Percentiles rank a stretch among this genome's conserved stretches.
Evolutionary conservation across 2,329 filamentous ascomycete genomes (phyloP).

Genomic region (Colletotrichum sojae): DNA sequence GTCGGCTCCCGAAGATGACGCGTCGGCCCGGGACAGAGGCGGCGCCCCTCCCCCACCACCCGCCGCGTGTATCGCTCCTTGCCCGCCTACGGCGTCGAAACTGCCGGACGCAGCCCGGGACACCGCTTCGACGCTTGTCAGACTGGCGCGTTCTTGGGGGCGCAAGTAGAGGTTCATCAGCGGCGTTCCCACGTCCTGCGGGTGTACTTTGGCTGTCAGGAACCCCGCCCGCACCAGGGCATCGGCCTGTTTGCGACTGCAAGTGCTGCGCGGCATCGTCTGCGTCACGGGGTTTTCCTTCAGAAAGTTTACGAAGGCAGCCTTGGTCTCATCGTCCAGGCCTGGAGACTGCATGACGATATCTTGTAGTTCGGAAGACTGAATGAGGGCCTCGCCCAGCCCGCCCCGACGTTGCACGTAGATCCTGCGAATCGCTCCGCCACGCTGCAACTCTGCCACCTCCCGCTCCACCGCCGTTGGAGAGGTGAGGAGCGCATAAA

Average conservation of each 20-base stretch:
- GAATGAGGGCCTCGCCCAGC: conserved; percentile 76
- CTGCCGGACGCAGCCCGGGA: conserved; percentile 78
- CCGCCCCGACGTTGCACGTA: conserved; percentile 73
- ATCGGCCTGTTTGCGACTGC: conserved; percentile 59
- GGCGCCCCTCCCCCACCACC: conserved; percentile 67
- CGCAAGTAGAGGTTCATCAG: conserved; percentile 60
- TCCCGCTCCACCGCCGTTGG: conserved; percentile 78
- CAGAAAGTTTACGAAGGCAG: conserved; percentile 67
- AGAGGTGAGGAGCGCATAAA: conserved; percentile 71
- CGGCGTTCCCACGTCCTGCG: conserved; percentile 41
- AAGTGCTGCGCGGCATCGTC: conserved; percentile 43
- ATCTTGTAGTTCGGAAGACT: conserved; percentile 64
- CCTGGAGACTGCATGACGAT: conserved; percentile 45
- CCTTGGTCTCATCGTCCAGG: conserved; percentile 57
- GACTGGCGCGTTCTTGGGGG: conserved; percentile 67
- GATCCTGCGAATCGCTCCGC: conserved; percentile 72
- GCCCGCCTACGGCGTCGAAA: conserved; percentile 77
- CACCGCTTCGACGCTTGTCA: conserved; percentile 74
- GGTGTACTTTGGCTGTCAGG: conserved; percentile 63
- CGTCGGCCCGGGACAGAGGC: conserved; percentile 46
- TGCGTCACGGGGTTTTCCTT: conserved; percentile 62
- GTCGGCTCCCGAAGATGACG: conserved; percentile 48
- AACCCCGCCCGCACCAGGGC: conserved; percentile 77
- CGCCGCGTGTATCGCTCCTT: conserved; percentile 73
- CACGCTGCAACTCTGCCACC: conserved; percentile 70